phyloP scores from a whole-genome alignment of 495 filamentous ascomycete genomes.

The Neurospora sp. region DNA sequence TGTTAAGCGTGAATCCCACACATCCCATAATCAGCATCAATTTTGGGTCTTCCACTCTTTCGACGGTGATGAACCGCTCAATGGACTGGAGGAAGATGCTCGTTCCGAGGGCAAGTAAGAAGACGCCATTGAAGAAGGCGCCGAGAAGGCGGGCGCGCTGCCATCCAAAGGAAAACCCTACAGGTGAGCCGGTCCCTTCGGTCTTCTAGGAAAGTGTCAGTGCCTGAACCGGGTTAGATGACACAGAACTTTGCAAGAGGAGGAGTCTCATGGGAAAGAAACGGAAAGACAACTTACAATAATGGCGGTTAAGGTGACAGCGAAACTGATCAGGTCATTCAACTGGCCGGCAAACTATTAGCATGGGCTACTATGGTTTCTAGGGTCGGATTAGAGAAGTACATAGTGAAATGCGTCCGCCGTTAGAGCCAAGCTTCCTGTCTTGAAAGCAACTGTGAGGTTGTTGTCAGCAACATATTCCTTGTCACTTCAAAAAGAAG shows the following conservation, averaged over 20 bases:
- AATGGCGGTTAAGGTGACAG: conserved; percentile 75
- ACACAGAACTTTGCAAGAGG: conserved; percentile 5
- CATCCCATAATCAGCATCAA: conserved; percentile 75
- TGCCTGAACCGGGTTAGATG: not conserved
- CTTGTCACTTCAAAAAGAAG: not conserved
- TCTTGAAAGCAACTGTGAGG: conserved; percentile 59
- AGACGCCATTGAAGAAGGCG: conserved; percentile 93
- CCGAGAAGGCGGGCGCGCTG: conserved; percentile 86
- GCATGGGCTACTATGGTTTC: not conserved
- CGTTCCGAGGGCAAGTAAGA: conserved; percentile 79
- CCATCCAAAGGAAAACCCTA: conserved; percentile 53
- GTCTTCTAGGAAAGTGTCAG: conserved; percentile 26
- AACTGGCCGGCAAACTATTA: conserved; percentile 37
- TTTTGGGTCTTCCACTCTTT: conserved; percentile 54
- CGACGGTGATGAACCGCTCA: conserved; percentile 60
- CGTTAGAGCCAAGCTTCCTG: conserved; percentile 79
- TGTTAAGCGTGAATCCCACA: conserved; percentile 70
- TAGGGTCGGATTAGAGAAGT: conserved; percentile 12
- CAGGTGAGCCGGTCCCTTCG: conserved; percentile 27
- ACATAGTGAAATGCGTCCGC: conserved; percentile 97
- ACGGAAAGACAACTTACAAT: conserved; percentile 39
- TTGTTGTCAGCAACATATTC: not conserved
- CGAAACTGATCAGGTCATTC: conserved; percentile 82
- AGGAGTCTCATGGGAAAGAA: not conserved
- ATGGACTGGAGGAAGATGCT: conserved; percentile 90